A percentile compares a stretch with the other conserved stretches of the same genome.
Conservation (phyloP, 768 basidiomycete species). For the Podaxis sp. region DNA sequence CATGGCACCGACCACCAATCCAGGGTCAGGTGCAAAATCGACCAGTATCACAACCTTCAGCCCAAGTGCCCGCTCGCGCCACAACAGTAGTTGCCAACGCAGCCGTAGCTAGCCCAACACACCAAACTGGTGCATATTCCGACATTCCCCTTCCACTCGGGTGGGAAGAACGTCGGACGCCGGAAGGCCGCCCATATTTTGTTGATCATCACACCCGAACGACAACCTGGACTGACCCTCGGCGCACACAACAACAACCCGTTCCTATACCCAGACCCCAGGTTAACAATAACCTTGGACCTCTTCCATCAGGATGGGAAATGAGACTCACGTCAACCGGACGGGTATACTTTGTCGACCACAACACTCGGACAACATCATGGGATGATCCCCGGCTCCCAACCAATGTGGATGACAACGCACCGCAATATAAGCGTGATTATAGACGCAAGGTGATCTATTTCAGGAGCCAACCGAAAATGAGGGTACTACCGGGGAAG, state of each 20-base stretch:
- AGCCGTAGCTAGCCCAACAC: constrained; percentile 21
- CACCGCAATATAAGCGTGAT: constrained; percentile 94
- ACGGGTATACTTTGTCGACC: constrained; percentile 90
- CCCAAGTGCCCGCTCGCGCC: constrained; percentile 21
- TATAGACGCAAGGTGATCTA: constrained; percentile 90
- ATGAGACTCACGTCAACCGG: constrained; percentile 86
- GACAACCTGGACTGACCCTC: constrained; percentile 90
- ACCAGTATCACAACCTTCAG: constrained; percentile 22
- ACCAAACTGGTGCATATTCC: constrained; percentile 38
- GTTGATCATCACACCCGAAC: constrained; percentile 77
- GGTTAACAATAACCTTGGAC: constrained; percentile 63
- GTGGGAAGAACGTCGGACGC: constrained; percentile 89
- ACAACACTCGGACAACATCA: constrained; percentile 83
- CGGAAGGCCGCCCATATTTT: constrained; percentile 74
- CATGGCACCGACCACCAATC: constrained; percentile 62
- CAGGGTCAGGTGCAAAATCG: constrained; percentile 22
- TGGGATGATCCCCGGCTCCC: constrained; percentile 94
- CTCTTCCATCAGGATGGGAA: constrained; percentile 91
- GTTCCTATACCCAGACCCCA: constrained; percentile 39
- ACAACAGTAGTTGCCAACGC: constrained; percentile 22
- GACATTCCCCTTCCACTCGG: constrained; percentile 79
- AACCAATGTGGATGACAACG: constrained; percentile 75
- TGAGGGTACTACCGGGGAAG: constrained; percentile 73
- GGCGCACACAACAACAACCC: constrained; percentile 49
- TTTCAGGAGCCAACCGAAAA: constrained; percentile 86